Percentiles rank a stretch among this genome's conserved stretches.
Conservation (phyloP, 257 asterid genomes). For the Nicotiana otophora region DNA sequence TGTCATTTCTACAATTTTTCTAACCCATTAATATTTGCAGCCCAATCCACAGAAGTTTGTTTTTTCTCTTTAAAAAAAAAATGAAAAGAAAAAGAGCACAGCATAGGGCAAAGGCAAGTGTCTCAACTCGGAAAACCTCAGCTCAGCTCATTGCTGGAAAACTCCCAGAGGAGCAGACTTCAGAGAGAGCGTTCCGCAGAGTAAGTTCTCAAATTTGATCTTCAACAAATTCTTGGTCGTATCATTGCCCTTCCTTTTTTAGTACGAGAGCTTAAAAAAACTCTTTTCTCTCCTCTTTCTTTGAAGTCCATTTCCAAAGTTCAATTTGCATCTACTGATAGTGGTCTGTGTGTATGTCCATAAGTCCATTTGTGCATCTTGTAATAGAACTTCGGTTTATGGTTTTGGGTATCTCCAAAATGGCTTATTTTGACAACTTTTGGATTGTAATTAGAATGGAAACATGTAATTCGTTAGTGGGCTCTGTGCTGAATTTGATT, state of each 20-base stretch:
- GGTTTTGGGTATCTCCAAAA: not conserved
- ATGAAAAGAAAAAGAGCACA: not conserved
- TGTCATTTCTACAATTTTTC: too few species aligned
- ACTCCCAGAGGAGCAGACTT: not conserved
- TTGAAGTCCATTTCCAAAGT: not conserved
- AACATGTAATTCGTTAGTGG: not conserved
- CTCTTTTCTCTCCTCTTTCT: not conserved
- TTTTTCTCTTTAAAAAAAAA: too few species aligned
- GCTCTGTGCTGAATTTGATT: not conserved
- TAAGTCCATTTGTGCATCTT: not conserved
- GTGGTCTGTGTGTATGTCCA: not conserved
- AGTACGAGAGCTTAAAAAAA: not conserved
- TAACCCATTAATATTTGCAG: too few species aligned
- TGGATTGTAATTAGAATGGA: not conserved
- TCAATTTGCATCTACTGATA: not conserved
- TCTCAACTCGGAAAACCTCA: not conserved
- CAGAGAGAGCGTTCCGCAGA: not conserved
- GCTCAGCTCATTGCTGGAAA: not conserved
- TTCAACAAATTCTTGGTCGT: not conserved
- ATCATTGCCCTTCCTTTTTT: not conserved
- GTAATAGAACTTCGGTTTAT: not conserved
- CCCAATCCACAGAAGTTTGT: not conserved
- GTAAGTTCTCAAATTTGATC: not conserved
- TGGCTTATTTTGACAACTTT: not conserved
- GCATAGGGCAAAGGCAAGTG: not conserved